These are phyloP conservation scores for Suhomyces bokatorum DNA, from an alignment of 1,139 yeast species.

Conservation along the genomic window DNA sequence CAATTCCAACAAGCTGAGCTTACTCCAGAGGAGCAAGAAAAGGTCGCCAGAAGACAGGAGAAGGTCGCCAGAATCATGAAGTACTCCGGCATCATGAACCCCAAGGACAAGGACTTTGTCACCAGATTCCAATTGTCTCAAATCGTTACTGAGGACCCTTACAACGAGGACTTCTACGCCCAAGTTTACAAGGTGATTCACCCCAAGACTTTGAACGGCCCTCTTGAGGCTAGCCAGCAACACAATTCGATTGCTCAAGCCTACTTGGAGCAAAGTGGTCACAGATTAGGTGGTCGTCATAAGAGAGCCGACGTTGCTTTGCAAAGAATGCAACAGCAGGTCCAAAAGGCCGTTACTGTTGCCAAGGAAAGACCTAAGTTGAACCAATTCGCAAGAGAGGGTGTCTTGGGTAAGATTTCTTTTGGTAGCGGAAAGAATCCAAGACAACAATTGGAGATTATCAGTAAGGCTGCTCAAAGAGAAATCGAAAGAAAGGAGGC, in stretches of 20 bases:
- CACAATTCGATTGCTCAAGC: slow-evolving; percentile 84
- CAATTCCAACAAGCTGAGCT: slow-evolving; percentile 28
- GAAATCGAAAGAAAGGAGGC: slow-evolving; percentile 42
- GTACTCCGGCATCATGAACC: slow-evolving; percentile 93
- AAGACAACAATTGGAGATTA: slow-evolving; percentile 79
- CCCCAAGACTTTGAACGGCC: slow-evolving; percentile 50
- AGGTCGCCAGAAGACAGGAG: slow-evolving; percentile 69
- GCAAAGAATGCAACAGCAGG: slow-evolving; percentile 98
- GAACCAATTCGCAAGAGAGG: slow-evolving; percentile 73
- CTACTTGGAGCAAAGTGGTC: slow-evolving; percentile 92
- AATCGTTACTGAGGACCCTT: slow-evolving; percentile 95
- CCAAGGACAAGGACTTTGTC: slow-evolving; percentile 93
- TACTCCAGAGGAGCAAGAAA: slow-evolving; percentile 51
- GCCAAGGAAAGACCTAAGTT: slow-evolving; percentile 87
- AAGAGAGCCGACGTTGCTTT: slow-evolving; percentile 92
- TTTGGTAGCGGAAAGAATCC: slow-evolving; percentile 84
- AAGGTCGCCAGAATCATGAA: slow-evolving; percentile 77
- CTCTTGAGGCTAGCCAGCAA: slow-evolving; percentile 45
- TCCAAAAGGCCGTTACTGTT: slow-evolving; percentile 92
- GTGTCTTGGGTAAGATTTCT: slow-evolving; percentile 88
- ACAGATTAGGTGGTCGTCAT: slow-evolving; percentile 82
- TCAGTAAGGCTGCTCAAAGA: slow-evolving; percentile 54
- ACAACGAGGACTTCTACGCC: slow-evolving; percentile 93
- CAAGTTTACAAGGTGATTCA: slow-evolving; percentile 90
- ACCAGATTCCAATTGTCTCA: slow-evolving; percentile 93